Base-by-base conservation (phyloP, 805 yeast species). In the Jamesozyma lodderae region DNA sequence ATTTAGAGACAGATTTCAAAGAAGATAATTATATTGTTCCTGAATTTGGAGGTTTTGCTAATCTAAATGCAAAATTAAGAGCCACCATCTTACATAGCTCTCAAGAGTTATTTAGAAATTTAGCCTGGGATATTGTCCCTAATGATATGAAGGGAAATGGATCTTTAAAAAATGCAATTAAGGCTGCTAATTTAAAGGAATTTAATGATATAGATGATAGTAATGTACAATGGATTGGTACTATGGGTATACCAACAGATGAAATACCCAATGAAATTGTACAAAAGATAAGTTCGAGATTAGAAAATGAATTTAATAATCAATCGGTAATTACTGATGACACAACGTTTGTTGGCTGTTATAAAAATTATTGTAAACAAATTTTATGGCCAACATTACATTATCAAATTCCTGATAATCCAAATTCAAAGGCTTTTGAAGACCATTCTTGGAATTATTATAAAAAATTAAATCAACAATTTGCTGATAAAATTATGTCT, bases 341-440 rank as follows among this genome's bases (percentile, higher is more conserved):
- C 59, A 60, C 73, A 19, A 77, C 85, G 1, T 84, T 86, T 51
- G 81, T 81, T 50, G 96, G 96, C 10, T 95, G 86, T 55, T 92
- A 92, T 60, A 76, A 76, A 41, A 81, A 85, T 36, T 92, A 81
- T 59, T 88, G 96, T 60, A 92, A 92, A 60, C 92, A 88, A 52
- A 84, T 92, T 23, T 65, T 92, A 44, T 92, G 97, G 97, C 98
- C 98, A 20, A 85, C 96, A 1, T 70, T 92, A 45, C 84, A 77
- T 40, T 92, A 92, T 55, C 96, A 90, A 60, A 83, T 90, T 26
- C 97, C 97, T 0, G 97, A 92, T 59, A 79, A 86, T 53, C 94
- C 95, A 33, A 82, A 81, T 48, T 79, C 94, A 2, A 86, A 86
- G 57, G 94, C 94, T 0, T 92, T 90, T 59, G 95, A 90, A 57